A percentile compares a stretch with the other conserved stretches of the same genome.
These are phyloP conservation scores for Acorus gramineus DNA, from an alignment of 106 monocot species.

Conservation along the genomic window DNA sequence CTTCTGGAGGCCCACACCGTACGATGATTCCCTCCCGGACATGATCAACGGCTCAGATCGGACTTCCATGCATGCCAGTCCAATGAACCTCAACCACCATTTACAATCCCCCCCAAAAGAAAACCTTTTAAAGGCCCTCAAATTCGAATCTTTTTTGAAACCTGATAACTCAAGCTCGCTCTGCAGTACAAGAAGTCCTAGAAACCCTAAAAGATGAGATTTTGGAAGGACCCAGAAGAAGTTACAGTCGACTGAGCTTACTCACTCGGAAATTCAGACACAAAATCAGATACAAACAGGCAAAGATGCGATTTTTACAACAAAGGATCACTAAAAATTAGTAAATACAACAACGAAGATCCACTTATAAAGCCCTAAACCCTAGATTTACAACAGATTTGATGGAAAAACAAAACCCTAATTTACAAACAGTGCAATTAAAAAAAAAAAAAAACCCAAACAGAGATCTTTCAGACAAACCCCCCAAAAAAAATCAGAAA, in stretches of 20 bases:
- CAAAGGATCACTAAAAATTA: conserved; percentile 6
- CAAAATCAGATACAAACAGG: neutral
- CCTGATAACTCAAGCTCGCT: neutral
- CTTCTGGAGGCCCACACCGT: conserved; percentile 42
- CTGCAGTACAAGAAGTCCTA: neutral
- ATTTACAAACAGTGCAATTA: neutral
- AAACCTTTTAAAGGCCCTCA: neutral
- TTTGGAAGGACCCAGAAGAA: neutral
- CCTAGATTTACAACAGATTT: conserved; percentile 3
- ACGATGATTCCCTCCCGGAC: conserved; percentile 47
- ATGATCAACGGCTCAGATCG: conserved; percentile 64
- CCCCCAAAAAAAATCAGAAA: neutral
- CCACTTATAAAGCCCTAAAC: conserved; percentile 2
- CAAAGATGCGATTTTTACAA: conserved; percentile 19
- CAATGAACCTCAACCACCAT: neutral
- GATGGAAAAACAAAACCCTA: conserved; percentile 10
- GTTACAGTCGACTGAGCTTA: neutral
- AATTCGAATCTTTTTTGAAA: neutral
- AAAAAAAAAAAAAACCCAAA: too few relatives aligned
- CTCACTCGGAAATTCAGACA: neutral
- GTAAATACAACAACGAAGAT: conserved; percentile 13
- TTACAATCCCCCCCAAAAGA: neutral
- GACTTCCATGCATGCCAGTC: conserved; percentile 53
- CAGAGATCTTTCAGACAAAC: too few relatives aligned
- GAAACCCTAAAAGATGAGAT: neutral